Evolutionary conservation across 768 basidiomycete species (phyloP), one percentile per base, ranked within the genome.

Genomic region (Pulveroboletus sp.): DNA sequence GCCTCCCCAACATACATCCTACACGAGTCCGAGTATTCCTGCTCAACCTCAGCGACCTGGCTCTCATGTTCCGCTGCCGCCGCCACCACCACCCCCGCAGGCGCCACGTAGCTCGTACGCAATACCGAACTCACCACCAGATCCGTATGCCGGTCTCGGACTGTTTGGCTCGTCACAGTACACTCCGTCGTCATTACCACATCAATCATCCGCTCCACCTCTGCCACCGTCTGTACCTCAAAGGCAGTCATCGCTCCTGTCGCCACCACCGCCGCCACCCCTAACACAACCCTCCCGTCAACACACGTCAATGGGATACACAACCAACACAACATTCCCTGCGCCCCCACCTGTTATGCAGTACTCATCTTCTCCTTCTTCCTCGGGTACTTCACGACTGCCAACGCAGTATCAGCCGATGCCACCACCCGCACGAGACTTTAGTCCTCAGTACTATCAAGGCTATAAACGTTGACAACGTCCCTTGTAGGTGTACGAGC

Each of bases 121-220:
- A 6, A 40, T 57, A 5, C 38, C 60, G 14, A 61, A 43, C 8
- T 59, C 62, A 43, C 54, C 65, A 8, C 38, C 46, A 32, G 67
- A 73, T 55, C 73, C 74, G 14, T 75, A 76, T 47, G 69, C 68
- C 8, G 52, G 15, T 37, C 58, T 73, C 10, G 61, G 64, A 15
- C 28, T 67, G 18, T 61, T 71, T 28, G 58, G 64, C 33, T 56
- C 62, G 17, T 46, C 62, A 18, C 57, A 47, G 3, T 52, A 47
- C 6, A 17, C 53, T 2, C 0, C 49, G 6, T 17, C 59, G 10
- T n/a, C 51, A 9, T n/a, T 40, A 6, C 46, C 42, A 15, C 37
- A 43, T 3, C 54, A 46, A 45, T 28, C 53, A 18, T 42, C 59
- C 28, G 43, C 64, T 17, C 58, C 55, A 15, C 61, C 60, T 6